These are phyloP conservation scores for Letharia columbiana DNA, from an alignment of 495 filamentous ascomycete genomes.

Conservation along the genomic window DNA sequence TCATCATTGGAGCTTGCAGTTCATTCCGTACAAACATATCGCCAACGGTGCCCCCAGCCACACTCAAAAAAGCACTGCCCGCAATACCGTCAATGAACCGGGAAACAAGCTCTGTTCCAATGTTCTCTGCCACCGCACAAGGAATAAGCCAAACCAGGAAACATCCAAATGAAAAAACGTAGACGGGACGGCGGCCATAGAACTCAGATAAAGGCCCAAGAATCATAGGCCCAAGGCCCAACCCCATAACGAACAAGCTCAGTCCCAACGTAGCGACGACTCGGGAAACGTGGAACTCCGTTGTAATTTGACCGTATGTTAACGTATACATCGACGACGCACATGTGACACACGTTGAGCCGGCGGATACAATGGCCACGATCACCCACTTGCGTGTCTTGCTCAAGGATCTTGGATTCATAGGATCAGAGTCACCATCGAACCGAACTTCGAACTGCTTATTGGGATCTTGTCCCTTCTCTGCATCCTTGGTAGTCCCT, in stretches of 20 bases:
- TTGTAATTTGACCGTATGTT: constrained; percentile 72
- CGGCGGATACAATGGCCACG: constrained; percentile 57
- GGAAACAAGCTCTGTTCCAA: constrained; percentile 69
- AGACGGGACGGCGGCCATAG: constrained; percentile 80
- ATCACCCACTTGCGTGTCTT: constrained; percentile 69
- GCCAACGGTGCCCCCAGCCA: constrained; percentile 85
- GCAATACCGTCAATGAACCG: constrained; percentile 81
- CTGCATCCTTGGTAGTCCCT: background rate
- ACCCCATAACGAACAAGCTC: constrained; percentile 70
- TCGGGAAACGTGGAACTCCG: constrained; percentile 62
- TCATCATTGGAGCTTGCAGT: constrained; percentile 68
- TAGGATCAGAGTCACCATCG: constrained; percentile 63
- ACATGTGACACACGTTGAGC: constrained; percentile 84
- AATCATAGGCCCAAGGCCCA: constrained; percentile 37
- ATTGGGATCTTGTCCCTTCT: background rate
- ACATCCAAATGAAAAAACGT: constrained; percentile 64
- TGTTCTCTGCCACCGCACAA: constrained; percentile 76
- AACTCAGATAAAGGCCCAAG: constrained; percentile 66
- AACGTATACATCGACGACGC: constrained; percentile 82
- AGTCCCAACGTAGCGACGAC: constrained; percentile 71
- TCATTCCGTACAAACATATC: constrained; percentile 74
- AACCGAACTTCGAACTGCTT: constrained; percentile 54
- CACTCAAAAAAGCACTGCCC: constrained; percentile 80
- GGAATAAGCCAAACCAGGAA: constrained; percentile 86
- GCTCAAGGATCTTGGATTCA: constrained; percentile 63